phyloP scores from a whole-genome alignment of 1,284 basidiomycete species.

The Trametes polyzona region DNA sequence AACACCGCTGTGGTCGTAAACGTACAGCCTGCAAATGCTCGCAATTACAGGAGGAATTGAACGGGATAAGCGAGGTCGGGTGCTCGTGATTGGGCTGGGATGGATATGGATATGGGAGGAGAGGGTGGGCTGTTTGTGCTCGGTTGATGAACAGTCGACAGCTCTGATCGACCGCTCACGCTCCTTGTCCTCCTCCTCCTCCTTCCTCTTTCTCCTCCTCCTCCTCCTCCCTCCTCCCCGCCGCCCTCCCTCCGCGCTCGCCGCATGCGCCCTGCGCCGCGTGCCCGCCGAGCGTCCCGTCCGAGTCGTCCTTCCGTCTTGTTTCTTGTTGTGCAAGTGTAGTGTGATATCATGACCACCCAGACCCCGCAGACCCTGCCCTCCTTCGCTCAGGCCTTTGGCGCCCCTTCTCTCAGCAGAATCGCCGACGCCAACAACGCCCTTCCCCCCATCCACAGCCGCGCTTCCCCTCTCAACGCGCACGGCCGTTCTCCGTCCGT shows the following conservation, averaged over 20 bases:
- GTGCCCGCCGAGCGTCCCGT: slow-evolving; percentile 3
- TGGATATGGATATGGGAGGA: no score
- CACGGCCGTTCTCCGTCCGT: slow-evolving; percentile 42
- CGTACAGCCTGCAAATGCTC: not conserved
- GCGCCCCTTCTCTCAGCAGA: slow-evolving; percentile 52
- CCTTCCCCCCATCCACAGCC: slow-evolving; percentile 65
- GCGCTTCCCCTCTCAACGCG: slow-evolving; percentile 36
- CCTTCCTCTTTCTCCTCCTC: slow-evolving; percentile 18
- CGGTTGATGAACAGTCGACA: slow-evolving; percentile 17
- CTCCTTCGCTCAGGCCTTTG: slow-evolving; percentile 75
- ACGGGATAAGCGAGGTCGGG: not conserved
- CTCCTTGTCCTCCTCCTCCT: slow-evolving; percentile 20
- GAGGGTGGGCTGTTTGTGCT: not conserved
- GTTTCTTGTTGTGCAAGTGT: not conserved
- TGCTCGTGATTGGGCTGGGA: not conserved
- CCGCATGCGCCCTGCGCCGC: slow-evolving; percentile 17
- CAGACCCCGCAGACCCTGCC: slow-evolving; percentile 63
- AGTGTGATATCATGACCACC: slow-evolving; percentile 31
- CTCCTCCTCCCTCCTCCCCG: slow-evolving; percentile 12
- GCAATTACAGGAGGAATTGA: not conserved
- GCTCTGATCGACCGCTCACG: slow-evolving; percentile 23
- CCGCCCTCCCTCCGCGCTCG: not conserved
- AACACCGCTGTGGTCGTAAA: not conserved
- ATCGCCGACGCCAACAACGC: slow-evolving; percentile 53
- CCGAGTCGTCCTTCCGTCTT: not conserved